Percentiles rank a stretch among this genome's conserved stretches.
phyloP scores from a whole-genome alignment of 2,329 filamentous ascomycete species.

The Mycosphaerella arachidis region DNA sequence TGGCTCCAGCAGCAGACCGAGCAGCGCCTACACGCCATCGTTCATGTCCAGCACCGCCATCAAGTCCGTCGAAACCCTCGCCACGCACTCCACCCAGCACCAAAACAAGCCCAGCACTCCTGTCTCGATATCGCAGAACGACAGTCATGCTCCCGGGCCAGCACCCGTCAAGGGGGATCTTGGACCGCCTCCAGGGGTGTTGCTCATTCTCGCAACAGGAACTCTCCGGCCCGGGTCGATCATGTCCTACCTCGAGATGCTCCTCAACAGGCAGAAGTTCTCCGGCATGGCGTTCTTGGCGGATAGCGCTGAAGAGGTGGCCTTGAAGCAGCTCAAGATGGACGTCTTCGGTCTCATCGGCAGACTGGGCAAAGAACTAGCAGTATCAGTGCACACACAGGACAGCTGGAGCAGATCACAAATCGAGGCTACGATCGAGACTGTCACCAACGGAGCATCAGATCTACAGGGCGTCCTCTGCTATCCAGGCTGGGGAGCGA shows the following conservation, averaged over 20 bases:
- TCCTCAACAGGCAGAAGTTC: constrained; percentile 16
- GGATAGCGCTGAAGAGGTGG: constrained; percentile 14
- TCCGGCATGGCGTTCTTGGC: constrained; percentile 14
- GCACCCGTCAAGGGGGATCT: not conserved
- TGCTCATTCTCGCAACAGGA: constrained; percentile 15
- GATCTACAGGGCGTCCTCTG: constrained; percentile 27
- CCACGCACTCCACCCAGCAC: not conserved
- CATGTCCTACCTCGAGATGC: constrained; percentile 17
- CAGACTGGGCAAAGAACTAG: constrained; percentile 22
- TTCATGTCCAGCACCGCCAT: constrained; percentile 8
- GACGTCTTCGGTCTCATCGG: constrained; percentile 22
- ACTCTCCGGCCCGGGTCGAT: constrained; percentile 9
- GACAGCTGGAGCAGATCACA: constrained; percentile 18
- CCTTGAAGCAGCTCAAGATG: constrained; percentile 25
- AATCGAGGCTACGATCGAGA: constrained; percentile 14
- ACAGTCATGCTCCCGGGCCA: not conserved
- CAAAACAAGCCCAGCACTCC: not conserved
- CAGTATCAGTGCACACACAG: constrained; percentile 19
- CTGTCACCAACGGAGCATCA: constrained; percentile 11
- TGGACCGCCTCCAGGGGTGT: constrained; percentile 9
- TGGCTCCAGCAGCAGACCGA: constrained; percentile 1
- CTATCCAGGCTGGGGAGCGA: constrained; percentile 13
- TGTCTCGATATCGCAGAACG: not conserved
- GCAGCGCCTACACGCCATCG: constrained; percentile 6
- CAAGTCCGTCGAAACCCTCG: constrained; percentile 4